phyloP scores from a whole-genome alignment of 805 yeast genomes.

The Candida wancherniae region DNA sequence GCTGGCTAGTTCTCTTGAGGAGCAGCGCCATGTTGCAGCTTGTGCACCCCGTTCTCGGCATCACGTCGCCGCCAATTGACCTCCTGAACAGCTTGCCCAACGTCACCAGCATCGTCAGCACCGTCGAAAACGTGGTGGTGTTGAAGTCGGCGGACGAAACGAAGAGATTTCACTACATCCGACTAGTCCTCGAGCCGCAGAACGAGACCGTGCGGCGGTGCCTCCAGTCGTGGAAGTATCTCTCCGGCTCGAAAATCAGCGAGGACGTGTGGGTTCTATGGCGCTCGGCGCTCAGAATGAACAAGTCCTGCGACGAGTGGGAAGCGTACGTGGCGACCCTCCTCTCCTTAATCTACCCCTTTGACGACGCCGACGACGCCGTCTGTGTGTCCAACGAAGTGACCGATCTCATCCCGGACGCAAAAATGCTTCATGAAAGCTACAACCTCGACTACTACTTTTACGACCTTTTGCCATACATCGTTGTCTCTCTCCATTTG shows the following conservation, averaged over 20 bases:
- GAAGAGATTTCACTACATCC: slow-evolving; percentile 22
- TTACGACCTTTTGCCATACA: slow-evolving; percentile 54
- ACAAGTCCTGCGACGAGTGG: slow-evolving; percentile 51
- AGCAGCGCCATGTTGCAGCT: slow-evolving; percentile 34
- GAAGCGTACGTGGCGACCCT: slow-evolving; percentile 50
- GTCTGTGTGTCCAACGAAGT: slow-evolving; percentile 21
- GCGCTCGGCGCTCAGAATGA: slow-evolving; percentile 50
- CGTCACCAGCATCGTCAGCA: slow-evolving; percentile 22
- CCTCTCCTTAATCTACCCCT: slow-evolving; percentile 47
- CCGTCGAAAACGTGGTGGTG: slow-evolving; percentile 27
- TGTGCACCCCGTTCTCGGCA: slow-evolving; percentile 54
- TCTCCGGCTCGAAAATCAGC: slow-evolving; percentile 54
- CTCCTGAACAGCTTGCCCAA: slow-evolving; percentile 17
- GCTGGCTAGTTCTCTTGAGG: slow-evolving; percentile 42
- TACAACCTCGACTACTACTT: slow-evolving; percentile 36
- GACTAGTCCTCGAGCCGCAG: slow-evolving; percentile 42
- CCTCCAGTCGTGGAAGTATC: slow-evolving; percentile 45
- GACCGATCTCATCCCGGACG: slow-evolving; percentile 28
- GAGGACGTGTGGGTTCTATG: slow-evolving; percentile 60
- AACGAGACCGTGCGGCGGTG: slow-evolving; percentile 40
- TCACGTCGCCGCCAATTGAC: slow-evolving; percentile 31
- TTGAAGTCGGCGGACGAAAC: slow-evolving; percentile 16
- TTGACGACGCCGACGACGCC: slow-evolving; percentile 20
- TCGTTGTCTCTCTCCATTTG: slow-evolving; percentile 66
- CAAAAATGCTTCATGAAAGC: slow-evolving; percentile 23